A percentile compares a stretch with the other conserved stretches of the same genome.
Conservation (phyloP, 2,329 filamentous ascomycete species). For the Stenocarpella maydis region DNA sequence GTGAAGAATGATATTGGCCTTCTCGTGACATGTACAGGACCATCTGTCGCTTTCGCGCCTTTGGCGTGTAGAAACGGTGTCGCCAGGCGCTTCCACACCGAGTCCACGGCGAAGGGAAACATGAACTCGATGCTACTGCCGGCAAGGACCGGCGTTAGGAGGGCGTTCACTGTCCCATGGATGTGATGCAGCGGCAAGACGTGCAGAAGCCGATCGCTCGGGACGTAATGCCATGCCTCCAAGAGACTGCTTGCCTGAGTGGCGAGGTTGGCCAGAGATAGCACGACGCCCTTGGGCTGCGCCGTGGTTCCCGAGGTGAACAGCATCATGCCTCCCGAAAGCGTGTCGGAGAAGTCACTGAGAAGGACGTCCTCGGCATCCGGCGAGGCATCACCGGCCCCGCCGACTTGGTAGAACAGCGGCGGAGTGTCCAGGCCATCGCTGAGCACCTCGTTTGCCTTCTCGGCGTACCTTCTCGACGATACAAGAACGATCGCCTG, state of each 20-base stretch:
- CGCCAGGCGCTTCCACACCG: slow-evolving; percentile 86
- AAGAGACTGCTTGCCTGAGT: slow-evolving; percentile 84
- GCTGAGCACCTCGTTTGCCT: slow-evolving; percentile 78
- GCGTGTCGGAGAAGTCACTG: too few species aligned
- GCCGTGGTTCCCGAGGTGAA: slow-evolving; percentile 98
- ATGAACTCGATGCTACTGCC: slow-evolving; percentile 92
- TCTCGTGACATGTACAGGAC: slow-evolving; percentile 50
- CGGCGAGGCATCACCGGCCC: slow-evolving; percentile 41
- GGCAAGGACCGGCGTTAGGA: slow-evolving; percentile 85
- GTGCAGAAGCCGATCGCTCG: slow-evolving; percentile 83
- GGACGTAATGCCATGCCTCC: slow-evolving; percentile 85
- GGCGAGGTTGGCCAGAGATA: slow-evolving; percentile 80
- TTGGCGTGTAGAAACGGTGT: slow-evolving; percentile 71
- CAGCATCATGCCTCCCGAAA: slow-evolving; percentile 93
- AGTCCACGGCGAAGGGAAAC: slow-evolving; percentile 89
- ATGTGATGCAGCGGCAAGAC: slow-evolving; percentile 96
- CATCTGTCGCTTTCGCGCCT: slow-evolving; percentile 39
- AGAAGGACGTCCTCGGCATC: slow-evolving; percentile 59
- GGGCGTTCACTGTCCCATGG: slow-evolving; percentile 92
- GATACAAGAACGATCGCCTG: slow-evolving; percentile 80
- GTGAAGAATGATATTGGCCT: slow-evolving; percentile 95
- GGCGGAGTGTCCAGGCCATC: too few species aligned
- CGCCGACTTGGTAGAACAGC: slow-evolving; percentile 74
- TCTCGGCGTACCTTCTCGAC: slow-evolving; percentile 78
- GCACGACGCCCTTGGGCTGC: slow-evolving; percentile 90